Evolutionary conservation across 2,329 filamentous ascomycete genomes (phyloP).

Genomic region (Neodidymelliopsis sp.): DNA sequence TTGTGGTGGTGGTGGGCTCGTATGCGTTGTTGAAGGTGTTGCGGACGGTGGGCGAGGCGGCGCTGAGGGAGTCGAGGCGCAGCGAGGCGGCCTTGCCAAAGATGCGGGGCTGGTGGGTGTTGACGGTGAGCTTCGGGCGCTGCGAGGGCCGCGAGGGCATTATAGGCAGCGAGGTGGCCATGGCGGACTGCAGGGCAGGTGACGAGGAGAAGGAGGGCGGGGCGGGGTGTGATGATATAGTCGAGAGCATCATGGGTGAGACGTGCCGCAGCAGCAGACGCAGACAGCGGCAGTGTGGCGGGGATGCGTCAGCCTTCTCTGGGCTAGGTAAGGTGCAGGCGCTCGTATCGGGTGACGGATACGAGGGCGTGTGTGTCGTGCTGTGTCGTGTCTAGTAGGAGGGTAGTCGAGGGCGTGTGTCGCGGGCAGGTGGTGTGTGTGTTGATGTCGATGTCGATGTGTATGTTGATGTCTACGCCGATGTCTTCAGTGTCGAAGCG

Average conservation of each 20-base stretch:
- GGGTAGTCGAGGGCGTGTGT: not conserved
- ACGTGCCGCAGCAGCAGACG: conserved; percentile 12
- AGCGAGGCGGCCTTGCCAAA: conserved; percentile 63
- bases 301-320: conserved; percentile 15
- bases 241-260: conserved; percentile 48
- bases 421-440: no score
- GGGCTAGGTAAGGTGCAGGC: conserved; percentile 21
- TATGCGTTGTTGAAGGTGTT: conserved; percentile 70
- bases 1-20: conserved; percentile 41
- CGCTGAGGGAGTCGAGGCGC: conserved; percentile 60
- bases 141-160: conserved; percentile 45
- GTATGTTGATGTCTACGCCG: not conserved
- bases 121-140: conserved; percentile 67
- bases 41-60: conserved; percentile 66
- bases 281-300: conserved; percentile 17
- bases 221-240: conserved; percentile 45
- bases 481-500: no score
- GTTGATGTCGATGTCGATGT: not conserved
- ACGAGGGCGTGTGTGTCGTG: not conserved
- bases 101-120: conserved; percentile 60
- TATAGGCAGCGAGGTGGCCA: conserved; percentile 57
- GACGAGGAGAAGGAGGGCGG: conserved; percentile 35
- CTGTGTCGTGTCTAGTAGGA: not conserved
- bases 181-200: conserved; percentile 44
- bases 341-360: conserved; percentile 18